These are phyloP conservation scores for Ramicandelaber brevisporus DNA, from an alignment of 192 early-diverging fungal genomes.

Conservation along the genomic window DNA sequence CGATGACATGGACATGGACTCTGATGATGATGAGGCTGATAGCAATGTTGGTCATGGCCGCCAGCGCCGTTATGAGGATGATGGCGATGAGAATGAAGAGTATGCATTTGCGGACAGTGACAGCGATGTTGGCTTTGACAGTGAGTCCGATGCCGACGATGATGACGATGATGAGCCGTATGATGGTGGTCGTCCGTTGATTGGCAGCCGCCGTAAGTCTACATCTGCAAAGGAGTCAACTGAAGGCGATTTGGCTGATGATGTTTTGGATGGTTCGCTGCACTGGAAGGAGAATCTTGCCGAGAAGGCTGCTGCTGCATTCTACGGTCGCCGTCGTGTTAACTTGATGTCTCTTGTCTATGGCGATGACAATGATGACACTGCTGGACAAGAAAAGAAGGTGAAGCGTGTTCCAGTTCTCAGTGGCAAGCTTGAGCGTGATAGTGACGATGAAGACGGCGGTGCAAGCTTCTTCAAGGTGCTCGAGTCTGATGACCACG, in stretches of 20 bases:
- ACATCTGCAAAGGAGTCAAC: no score
- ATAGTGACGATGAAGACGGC: conserved; percentile 15
- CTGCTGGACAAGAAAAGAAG: conserved; percentile 3
- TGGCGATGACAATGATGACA: conserved; percentile 23
- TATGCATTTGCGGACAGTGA: conserved; percentile 46
- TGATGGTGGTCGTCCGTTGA: conserved; percentile 8
- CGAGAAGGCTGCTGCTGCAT: conserved; percentile 28
- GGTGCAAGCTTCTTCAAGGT: conserved; percentile 15
- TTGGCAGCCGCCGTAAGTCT: conserved; percentile 8
- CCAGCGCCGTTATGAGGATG: conserved; percentile 5
- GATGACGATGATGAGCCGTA: conserved; percentile 10
- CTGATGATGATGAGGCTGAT: conserved; percentile 10
- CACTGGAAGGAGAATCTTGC: conserved; percentile 45
- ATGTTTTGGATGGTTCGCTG: conserved; percentile 19
- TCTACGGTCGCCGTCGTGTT: conserved; percentile 23
- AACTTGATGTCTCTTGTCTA: conserved; percentile 86
- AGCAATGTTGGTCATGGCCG: conserved; percentile 12
- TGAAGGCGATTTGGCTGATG: no score
- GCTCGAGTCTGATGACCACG: conserved; percentile 7
- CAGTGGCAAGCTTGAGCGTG: conserved; percentile 8
- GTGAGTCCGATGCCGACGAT: conserved; percentile 5
- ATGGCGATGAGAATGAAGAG: conserved; percentile 6
- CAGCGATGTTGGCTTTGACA: conserved; percentile 28
- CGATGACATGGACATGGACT: conserved; percentile 15
- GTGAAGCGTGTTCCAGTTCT: no score